A percentile compares a stretch with the other conserved stretches of the same genome.
Conservation (phyloP, 768 basidiomycete species). For the Mycena rosella region DNA sequence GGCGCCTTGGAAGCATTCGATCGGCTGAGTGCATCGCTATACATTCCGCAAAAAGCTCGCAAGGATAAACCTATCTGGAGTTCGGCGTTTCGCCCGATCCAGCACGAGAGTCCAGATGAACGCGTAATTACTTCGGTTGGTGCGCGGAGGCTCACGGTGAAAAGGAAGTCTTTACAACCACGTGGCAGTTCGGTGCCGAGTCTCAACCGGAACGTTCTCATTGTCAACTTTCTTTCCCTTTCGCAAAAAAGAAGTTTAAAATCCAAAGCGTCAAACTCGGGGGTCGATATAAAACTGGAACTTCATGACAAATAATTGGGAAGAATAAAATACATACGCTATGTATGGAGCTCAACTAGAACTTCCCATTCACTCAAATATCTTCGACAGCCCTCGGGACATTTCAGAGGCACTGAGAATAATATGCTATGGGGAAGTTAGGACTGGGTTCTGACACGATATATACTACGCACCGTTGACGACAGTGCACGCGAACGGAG, state of each 20-base stretch:
- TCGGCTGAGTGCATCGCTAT: not conserved
- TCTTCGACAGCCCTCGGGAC: not conserved
- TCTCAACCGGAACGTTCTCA: too few relatives aligned
- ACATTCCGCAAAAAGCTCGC: constrained; percentile 21
- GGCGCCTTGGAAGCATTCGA: not conserved
- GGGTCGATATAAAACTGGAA: too few relatives aligned
- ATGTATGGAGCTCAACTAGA: too few relatives aligned
- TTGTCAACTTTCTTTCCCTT: too few relatives aligned
- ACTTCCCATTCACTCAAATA: too few relatives aligned
- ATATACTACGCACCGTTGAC: constrained; percentile 47
- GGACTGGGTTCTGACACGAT: not conserved
- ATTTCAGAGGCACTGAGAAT: constrained; percentile 53
- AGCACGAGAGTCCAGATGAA: not conserved
- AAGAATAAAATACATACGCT: not conserved
- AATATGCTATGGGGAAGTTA: constrained; percentile 44
- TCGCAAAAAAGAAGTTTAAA: too few relatives aligned
- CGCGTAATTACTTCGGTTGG: constrained; percentile 1
- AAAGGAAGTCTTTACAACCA: not conserved
- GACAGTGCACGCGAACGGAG: constrained; percentile 53
- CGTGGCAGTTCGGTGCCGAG: not conserved
- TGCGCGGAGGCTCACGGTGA: not conserved
- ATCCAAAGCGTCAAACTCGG: too few relatives aligned
- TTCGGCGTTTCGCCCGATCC: not conserved
- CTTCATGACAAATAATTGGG: not conserved
- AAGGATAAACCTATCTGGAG: constrained; percentile 15